Evolutionary conservation across 2,329 filamentous ascomycete species (phyloP).

Genomic region (Madurella fahalii): DNA sequence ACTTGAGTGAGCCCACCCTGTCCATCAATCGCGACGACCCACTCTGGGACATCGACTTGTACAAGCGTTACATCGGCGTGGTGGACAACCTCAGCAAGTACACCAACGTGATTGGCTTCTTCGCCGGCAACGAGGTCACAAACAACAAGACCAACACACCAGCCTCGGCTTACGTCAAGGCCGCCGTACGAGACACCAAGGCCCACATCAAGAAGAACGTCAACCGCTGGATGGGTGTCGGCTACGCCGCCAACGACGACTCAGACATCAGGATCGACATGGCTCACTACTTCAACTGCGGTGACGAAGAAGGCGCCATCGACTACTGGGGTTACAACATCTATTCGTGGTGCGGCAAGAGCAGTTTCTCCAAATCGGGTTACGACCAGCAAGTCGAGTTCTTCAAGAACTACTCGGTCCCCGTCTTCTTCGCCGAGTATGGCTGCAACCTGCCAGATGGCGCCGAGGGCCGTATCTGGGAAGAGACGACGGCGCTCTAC

Average conservation of each 20-base stretch:
- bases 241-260: conserved; percentile 95
- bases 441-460: conserved; percentile 73
- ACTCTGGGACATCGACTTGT: conserved; percentile 74
- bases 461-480: conserved; percentile 68
- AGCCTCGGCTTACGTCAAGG: conserved; percentile 94
- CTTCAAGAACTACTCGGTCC: conserved; percentile 84
- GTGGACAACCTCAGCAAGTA: conserved; percentile 78
- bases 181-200: conserved; percentile 94
- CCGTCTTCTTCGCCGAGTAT: conserved; percentile 98
- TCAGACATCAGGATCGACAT: conserved; percentile 74
- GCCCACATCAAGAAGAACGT: conserved; percentile 78
- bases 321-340: conserved; percentile 99
- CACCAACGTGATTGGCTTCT: conserved; percentile 93
- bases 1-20: conserved; percentile 73
- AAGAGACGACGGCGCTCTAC: conserved; percentile 81
- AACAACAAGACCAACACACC: conserved; percentile 84
- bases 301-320: conserved; percentile 61
- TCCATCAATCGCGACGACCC: conserved; percentile 85
- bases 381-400: conserved; percentile 80
- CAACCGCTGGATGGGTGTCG: conserved; percentile 79
- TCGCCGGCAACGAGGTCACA: conserved; percentile 95
- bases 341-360: conserved; percentile 97
- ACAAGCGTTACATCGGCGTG: conserved; percentile 75
- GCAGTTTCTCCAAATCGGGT: conserved; percentile 69
- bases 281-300: conserved; percentile 94